phyloP scores from a whole-genome alignment of 805 yeast genomes.

The Yarrowia sp. region DNA sequence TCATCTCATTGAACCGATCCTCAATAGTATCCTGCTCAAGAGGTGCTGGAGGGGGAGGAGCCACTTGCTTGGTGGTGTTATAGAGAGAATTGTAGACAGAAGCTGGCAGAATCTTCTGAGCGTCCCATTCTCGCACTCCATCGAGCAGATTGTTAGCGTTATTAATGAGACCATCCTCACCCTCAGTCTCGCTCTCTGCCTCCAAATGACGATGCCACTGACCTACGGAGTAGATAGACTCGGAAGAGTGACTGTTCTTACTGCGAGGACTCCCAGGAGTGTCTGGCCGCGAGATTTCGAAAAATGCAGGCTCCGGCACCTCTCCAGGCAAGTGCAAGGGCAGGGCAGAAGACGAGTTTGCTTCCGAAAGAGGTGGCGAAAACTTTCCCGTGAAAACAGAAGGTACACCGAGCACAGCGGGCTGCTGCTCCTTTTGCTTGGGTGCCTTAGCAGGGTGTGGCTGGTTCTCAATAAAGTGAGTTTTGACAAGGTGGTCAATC shows the following conservation, averaged over 20 bases:
- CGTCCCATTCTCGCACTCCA: constrained; percentile 28
- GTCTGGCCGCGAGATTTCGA: constrained; percentile 7
- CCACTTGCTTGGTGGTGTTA: constrained; percentile 21
- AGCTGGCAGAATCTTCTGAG: constrained; percentile 13
- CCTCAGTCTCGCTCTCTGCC: constrained; percentile 60
- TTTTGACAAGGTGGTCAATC: constrained; percentile 75
- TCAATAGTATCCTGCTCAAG: constrained; percentile 38
- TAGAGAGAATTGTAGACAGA: constrained; percentile 29
- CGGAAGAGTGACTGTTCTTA: constrained; percentile 9
- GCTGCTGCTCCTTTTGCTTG: constrained; percentile 9
- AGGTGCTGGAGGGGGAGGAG: constrained; percentile 13
- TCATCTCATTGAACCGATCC: constrained; percentile 36
- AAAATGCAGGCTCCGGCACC: constrained; percentile 21
- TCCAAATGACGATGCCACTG: constrained; percentile 92
- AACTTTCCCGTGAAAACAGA: constrained; percentile 20
- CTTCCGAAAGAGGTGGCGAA: neutral
- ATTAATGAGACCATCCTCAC: constrained; percentile 29
- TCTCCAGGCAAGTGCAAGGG: constrained; percentile 13
- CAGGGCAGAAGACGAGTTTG: neutral
- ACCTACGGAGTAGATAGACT: constrained; percentile 35
- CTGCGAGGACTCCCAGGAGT: constrained; percentile 20
- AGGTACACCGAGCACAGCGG: constrained; percentile 19
- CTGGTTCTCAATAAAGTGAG: constrained; percentile 57
- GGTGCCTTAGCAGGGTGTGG: constrained; percentile 20
- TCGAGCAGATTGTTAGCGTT: constrained; percentile 29